Percentiles rank a stretch among this genome's conserved stretches.
These are phyloP conservation scores for Parastagonospora avenae DNA, from an alignment of 2,329 filamentous ascomycete genomes.

Conservation along the genomic window DNA sequence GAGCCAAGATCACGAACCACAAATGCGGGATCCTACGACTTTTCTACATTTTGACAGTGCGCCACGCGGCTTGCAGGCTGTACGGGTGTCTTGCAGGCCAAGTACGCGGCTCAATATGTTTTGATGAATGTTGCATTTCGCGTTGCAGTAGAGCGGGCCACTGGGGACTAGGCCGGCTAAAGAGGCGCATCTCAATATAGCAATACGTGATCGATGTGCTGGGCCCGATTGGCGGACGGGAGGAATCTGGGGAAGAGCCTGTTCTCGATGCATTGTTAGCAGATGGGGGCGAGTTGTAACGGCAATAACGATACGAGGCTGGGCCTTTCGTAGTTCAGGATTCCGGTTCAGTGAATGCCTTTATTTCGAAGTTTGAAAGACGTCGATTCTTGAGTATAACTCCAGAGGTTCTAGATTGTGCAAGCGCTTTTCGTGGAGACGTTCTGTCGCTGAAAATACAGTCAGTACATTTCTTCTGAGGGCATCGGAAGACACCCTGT, in stretches of 20 bases:
- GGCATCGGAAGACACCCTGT: too few relatives aligned
- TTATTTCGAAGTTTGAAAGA: too few relatives aligned
- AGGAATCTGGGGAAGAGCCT: neutral
- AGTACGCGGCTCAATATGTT: conserved; percentile 16
- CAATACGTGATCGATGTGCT: neutral
- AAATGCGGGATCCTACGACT: neutral
- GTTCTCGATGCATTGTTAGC: neutral
- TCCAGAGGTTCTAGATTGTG: too few relatives aligned
- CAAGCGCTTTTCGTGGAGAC: too few relatives aligned
- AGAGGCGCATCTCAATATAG: neutral
- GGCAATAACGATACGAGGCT: neutral
- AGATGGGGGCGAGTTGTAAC: neutral
- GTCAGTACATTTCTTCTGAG: too few relatives aligned
- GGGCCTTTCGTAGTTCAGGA: neutral
- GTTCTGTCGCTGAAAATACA: too few relatives aligned
- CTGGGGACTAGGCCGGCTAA: conserved; percentile 12
- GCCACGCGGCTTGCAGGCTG: conserved; percentile 7
- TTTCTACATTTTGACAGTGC: conserved; percentile 7
- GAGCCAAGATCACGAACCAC: conserved; percentile 2
- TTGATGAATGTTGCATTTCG: conserved; percentile 14
- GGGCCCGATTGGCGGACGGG: neutral
- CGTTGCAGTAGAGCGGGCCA: conserved; percentile 6
- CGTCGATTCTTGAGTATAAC: too few relatives aligned
- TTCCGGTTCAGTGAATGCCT: too few relatives aligned
- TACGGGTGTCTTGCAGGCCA: conserved; percentile 1